These are phyloP conservation scores for Solidago caesia DNA, from an alignment of 129 eudicot species.

Conservation along the genomic window DNA sequence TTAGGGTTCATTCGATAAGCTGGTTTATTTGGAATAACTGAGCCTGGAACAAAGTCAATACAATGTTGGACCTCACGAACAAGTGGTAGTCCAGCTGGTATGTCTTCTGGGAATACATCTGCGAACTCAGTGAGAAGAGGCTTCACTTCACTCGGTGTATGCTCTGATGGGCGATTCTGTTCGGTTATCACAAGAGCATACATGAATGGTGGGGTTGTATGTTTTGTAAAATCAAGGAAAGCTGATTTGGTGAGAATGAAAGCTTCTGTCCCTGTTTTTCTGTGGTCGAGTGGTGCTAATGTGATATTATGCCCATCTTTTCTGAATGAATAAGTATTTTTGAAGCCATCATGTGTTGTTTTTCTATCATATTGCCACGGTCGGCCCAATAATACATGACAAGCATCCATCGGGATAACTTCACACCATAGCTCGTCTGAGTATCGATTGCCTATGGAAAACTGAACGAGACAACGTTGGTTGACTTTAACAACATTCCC, in stretches of 20 bases:
- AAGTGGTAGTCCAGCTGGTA: background rate
- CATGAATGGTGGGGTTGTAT: background rate
- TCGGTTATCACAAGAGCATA: background rate
- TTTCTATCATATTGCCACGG: conserved; percentile 7
- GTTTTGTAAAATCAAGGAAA: background rate
- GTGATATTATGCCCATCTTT: background rate
- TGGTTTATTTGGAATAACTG: background rate
- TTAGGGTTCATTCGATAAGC: conserved; percentile 11
- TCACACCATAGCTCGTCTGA: background rate
- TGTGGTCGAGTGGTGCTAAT: background rate
- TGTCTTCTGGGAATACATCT: background rate
- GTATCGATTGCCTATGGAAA: background rate
- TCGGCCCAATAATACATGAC: conserved; percentile 3
- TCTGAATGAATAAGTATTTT: conserved; percentile 5
- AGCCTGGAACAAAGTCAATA: conserved; percentile 10
- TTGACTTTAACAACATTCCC: background rate
- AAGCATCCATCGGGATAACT: background rate
- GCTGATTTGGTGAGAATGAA: background rate
- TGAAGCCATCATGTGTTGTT: conserved; percentile 1
- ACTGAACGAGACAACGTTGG: background rate
- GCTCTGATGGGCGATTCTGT: background rate
- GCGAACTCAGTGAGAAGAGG: background rate
- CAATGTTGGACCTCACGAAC: conserved; percentile 2
- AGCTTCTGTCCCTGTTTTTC: background rate
- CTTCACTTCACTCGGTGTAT: background rate